Conservation (phyloP, 129 eudicot genomes). For the Escallonia rubra region DNA sequence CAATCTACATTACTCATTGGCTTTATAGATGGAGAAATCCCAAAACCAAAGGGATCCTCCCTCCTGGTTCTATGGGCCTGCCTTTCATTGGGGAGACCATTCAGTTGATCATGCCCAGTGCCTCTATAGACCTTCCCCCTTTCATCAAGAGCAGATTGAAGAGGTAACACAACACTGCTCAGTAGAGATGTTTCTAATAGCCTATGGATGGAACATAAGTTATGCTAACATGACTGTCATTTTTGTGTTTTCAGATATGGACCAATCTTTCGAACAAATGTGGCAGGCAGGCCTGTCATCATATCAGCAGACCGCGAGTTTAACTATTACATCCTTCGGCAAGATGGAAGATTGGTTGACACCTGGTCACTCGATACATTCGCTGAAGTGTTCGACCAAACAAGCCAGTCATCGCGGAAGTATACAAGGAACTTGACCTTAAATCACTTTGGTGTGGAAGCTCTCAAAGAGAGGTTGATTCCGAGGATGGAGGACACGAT, state of each 20-base stretch:
- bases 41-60: slow-evolving; percentile 41
- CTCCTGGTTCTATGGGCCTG: slow-evolving; percentile 65
- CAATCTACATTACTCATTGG: slow-evolving; percentile 20
- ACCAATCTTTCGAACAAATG: slow-evolving; percentile 42
- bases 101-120: slow-evolving; percentile 42
- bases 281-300: slow-evolving; percentile 49
- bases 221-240: no score
- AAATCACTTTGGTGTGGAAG: slow-evolving; percentile 48
- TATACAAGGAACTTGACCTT: slow-evolving; percentile 46
- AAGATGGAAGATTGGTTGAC: slow-evolving; percentile 49
- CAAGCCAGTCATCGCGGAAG: slow-evolving; percentile 29
- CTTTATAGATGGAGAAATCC: slow-evolving; percentile 43
- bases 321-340: slow-evolving; percentile 44
- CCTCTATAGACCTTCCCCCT: slow-evolving; percentile 52
- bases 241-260: slow-evolving; percentile 37
- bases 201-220: background rate
- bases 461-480: slow-evolving; percentile 34
- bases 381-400: slow-evolving; percentile 56
- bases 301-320: slow-evolving; percentile 49
- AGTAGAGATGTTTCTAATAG: background rate
- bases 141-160: slow-evolving; percentile 46
- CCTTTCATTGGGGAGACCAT: slow-evolving; percentile 68
- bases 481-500: slow-evolving; percentile 38
- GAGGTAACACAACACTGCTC: slow-evolving; percentile 20
- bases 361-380: slow-evolving; percentile 56